These are phyloP conservation scores for Phytomonas sp. DNA, from an alignment of 208 protist genomes.

Conservation along the genomic window DNA sequence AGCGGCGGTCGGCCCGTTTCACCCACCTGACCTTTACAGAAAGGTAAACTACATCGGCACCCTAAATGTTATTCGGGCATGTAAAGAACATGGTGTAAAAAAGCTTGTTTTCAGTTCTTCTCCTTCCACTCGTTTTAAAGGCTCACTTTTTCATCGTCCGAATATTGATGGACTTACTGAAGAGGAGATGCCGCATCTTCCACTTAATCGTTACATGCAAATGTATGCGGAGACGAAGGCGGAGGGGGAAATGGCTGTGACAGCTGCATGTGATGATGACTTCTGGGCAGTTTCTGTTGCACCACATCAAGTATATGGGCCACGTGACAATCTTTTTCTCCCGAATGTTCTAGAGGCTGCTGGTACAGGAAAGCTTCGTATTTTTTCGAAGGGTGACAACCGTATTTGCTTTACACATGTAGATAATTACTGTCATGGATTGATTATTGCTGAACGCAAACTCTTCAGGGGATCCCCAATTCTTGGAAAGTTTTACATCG, in stretches of 20 bases:
- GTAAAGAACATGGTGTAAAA: constrained; percentile 79
- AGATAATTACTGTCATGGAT: constrained; percentile 93
- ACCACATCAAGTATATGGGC: constrained; percentile 94
- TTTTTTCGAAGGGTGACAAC: constrained; percentile 91
- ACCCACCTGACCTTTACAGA: constrained; percentile 79
- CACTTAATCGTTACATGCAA: constrained; percentile 87
- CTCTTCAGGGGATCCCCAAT: constrained; percentile 85
- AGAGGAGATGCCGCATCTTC: constrained; percentile 82
- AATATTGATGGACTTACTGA: constrained; percentile 91
- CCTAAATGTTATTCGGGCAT: constrained; percentile 90
- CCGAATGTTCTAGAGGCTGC: constrained; percentile 93
- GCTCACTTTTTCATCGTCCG: constrained; percentile 78
- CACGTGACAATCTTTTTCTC: constrained; percentile 92
- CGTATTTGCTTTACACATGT: constrained; percentile 94
- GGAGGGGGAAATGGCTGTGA: constrained; percentile 85
- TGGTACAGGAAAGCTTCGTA: constrained; percentile 88
- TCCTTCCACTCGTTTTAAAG: constrained; percentile 90
- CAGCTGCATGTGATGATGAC: constrained; percentile 61
- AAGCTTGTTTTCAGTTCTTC: constrained; percentile 93
- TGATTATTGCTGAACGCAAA: constrained; percentile 89
- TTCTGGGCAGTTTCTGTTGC: constrained; percentile 88
- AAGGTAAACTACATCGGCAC: constrained; percentile 91
- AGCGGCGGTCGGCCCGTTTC: constrained; percentile 92
- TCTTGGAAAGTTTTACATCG: constrained; percentile 93
- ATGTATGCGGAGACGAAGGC: constrained; percentile 93